Conservation (phyloP, 495 filamentous ascomycete species). For the Aspergillus steynii region DNA sequence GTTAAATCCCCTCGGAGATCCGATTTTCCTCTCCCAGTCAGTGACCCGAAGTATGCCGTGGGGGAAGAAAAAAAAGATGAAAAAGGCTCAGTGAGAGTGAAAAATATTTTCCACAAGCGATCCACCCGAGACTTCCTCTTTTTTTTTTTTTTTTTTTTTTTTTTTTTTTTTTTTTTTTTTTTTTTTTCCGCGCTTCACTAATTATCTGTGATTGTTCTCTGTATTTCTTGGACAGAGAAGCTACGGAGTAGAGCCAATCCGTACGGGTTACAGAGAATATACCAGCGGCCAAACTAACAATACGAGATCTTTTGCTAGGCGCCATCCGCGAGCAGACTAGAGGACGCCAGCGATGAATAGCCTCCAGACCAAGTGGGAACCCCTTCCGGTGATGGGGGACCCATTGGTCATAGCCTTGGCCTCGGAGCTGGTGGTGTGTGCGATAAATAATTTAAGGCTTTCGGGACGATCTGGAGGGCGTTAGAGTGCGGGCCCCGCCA, state of each 20-base stretch:
- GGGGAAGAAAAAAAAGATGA: conserved; percentile 1
- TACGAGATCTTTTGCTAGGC: conserved; percentile 21
- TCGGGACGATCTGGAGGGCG: conserved; percentile 30
- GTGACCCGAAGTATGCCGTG: not conserved
- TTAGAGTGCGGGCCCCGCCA: conserved; percentile 23
- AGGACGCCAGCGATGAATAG: conserved; percentile 22
- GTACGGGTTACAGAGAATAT: not conserved
- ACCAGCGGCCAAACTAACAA: conserved; percentile 1
- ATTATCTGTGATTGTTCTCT: conserved; percentile 4
- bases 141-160: not conserved
- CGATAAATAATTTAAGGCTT: conserved; percentile 23
- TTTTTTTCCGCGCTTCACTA: not conserved
- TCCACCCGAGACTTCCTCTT: not conserved
- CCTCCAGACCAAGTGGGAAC: conserved; percentile 20
- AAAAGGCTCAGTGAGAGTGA: no score
- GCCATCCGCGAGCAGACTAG: conserved; percentile 14
- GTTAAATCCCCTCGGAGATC: not conserved
- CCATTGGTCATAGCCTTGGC: conserved; percentile 13
- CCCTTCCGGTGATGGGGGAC: conserved; percentile 7
- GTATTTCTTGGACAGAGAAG: not conserved
- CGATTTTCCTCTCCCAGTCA: not conserved
- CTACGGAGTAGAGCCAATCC: not conserved
- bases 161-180: not conserved
- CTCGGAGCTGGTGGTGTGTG: conserved; percentile 14
- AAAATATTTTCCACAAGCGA: no score